A percentile compares a stretch with the other conserved stretches of the same genome.
These are phyloP conservation scores for Exophiala sideris DNA, from an alignment of 2,329 filamentous ascomycete genomes.

Conservation along the genomic window DNA sequence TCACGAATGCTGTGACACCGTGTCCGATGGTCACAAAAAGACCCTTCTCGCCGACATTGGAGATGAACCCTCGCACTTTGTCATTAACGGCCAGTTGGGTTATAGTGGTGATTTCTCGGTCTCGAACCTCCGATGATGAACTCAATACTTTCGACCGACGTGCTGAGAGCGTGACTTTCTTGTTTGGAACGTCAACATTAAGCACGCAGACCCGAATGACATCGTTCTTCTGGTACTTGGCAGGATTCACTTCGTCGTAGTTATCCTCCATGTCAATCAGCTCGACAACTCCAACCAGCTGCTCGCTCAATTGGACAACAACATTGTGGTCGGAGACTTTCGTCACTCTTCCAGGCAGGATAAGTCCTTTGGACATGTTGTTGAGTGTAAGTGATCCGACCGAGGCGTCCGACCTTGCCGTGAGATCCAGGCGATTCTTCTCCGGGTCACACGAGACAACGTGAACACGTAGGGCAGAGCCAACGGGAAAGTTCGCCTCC, in stretches of 20 bases:
- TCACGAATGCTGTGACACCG: constrained; percentile 75
- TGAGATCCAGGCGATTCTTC: constrained; percentile 76
- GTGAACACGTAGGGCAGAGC: constrained; percentile 78
- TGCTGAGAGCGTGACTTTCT: constrained; percentile 75
- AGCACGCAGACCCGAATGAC: constrained; percentile 84
- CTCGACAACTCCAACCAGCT: constrained; percentile 73
- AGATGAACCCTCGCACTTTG: constrained; percentile 85
- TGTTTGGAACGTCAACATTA: constrained; percentile 76
- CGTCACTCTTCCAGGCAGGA: constrained; percentile 78
- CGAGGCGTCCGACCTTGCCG: constrained; percentile 62
- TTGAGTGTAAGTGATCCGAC: constrained; percentile 63
- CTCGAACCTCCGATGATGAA: constrained; percentile 74
- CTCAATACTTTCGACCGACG: constrained; percentile 86
- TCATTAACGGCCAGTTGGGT: constrained; percentile 73
- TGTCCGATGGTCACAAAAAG: constrained; percentile 82
- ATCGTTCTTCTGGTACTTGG: constrained; percentile 75
- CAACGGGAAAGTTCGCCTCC: constrained; percentile 76
- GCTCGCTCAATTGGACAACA: constrained; percentile 79
- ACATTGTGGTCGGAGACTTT: constrained; percentile 81
- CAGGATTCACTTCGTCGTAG: constrained; percentile 74
- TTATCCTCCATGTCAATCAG: constrained; percentile 83
- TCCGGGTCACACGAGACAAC: constrained; percentile 71
- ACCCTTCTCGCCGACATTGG: constrained; percentile 83
- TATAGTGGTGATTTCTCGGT: constrained; percentile 70
- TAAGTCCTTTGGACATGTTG: constrained; percentile 71